Conservation (phyloP, 176 grass and related monocot genomes). For the Oryza meridionalis region DNA sequence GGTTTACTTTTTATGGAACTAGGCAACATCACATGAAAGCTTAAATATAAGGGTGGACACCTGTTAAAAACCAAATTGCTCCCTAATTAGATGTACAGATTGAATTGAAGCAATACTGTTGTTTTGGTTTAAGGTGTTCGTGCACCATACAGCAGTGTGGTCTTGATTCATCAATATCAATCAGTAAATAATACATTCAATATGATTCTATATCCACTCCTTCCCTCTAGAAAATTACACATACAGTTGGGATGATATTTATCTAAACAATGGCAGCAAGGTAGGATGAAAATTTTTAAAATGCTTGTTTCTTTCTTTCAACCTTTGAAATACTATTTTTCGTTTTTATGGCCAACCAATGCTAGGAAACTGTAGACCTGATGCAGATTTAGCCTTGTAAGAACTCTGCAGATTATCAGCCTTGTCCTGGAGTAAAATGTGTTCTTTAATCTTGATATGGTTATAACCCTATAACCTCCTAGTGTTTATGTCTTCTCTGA, state of each 20-base stretch:
- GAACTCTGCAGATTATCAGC: conserved; percentile 9
- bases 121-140: not conserved
- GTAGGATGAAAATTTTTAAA: not conserved
- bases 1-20: conserved; percentile 1
- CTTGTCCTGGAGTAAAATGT: conserved; percentile 11
- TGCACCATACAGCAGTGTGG: not conserved
- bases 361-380: not conserved
- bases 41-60: not conserved
- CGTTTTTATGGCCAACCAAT: not conserved
- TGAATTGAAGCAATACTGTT: not conserved
- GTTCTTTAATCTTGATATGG: conserved; percentile 1
- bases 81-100: not conserved
- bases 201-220: not conserved
- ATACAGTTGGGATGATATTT: not conserved
- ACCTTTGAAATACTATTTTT: not conserved
- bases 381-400: conserved; percentile 25
- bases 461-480: conserved; percentile 8
- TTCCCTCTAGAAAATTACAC: not conserved
- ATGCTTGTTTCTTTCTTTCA: not conserved
- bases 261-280: not conserved
- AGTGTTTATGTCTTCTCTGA: conserved; percentile 15
- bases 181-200: not conserved
- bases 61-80: not conserved
- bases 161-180: not conserved
- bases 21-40: not conserved